Percentiles rank a stretch among this genome's conserved stretches.
Conservation (phyloP, 1,139 yeast genomes). For the Pichia sp. region DNA sequence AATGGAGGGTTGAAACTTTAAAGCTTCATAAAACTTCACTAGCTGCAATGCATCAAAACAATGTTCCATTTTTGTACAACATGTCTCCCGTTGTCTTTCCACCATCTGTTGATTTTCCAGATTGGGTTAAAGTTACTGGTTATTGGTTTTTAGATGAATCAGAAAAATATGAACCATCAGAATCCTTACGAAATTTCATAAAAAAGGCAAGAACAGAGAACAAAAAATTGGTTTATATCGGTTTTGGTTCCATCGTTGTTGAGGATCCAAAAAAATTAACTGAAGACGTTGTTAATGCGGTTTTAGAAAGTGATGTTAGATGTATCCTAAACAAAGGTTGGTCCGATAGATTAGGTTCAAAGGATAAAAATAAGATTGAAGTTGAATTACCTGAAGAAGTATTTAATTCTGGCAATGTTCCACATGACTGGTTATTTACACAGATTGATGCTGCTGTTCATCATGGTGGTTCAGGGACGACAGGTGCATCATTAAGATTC, state of each 20-base stretch:
- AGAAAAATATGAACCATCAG: conserved; percentile 51
- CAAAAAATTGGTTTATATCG: conserved; percentile 79
- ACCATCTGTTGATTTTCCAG: conserved; percentile 88
- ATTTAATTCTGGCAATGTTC: conserved; percentile 63
- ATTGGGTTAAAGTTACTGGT: conserved; percentile 92
- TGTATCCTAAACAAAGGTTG: conserved; percentile 92
- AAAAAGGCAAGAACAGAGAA: conserved; percentile 50
- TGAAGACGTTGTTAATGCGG: conserved; percentile 71
- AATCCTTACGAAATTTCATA: conserved; percentile 54
- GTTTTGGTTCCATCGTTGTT: conserved; percentile 94
- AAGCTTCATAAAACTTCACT: conserved; percentile 64
- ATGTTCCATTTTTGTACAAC: conserved; percentile 83
- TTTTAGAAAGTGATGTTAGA: conserved; percentile 67
- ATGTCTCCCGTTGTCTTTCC: conserved; percentile 84
- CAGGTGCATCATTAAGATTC: conserved; percentile 83
- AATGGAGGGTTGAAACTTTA: conserved; percentile 71
- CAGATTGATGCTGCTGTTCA: conserved; percentile 90
- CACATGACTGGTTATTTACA: conserved; percentile 93
- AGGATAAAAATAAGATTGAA: conserved; percentile 31
- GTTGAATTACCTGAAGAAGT: conserved; percentile 61
- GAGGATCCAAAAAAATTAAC: conserved; percentile 75
- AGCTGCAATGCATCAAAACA: conserved; percentile 63
- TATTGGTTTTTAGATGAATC: conserved; percentile 78
- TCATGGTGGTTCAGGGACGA: conserved; percentile 97
- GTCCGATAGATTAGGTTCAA: conserved; percentile 61